Conservation (phyloP, 768 basidiomycete genomes). For the Termitomyces sp. region DNA sequence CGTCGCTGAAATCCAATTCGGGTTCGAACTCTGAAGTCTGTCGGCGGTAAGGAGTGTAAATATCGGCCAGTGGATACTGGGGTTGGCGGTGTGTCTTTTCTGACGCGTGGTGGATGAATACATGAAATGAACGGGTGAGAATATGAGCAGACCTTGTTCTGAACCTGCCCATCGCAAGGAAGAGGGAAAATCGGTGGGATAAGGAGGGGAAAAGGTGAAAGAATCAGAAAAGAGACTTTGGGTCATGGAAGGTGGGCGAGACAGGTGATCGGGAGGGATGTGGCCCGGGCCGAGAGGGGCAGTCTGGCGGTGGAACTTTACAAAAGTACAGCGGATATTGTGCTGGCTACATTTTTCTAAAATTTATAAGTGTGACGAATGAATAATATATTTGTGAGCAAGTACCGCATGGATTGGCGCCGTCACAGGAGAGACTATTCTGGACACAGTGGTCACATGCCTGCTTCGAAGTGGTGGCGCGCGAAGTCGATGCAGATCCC, state of each 20-base stretch:
- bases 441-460: slow-evolving; percentile 84
- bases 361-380: neutral
- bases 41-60: neutral
- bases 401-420: slow-evolving; percentile 73
- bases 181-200: slow-evolving; percentile 33
- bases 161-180: slow-evolving; percentile 30
- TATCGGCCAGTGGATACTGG: neutral
- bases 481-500: slow-evolving; percentile 57
- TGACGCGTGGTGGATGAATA: neutral
- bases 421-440: slow-evolving; percentile 70
- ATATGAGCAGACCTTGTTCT: slow-evolving; percentile 34
- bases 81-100: neutral
- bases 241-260: slow-evolving; percentile 16
- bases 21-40: neutral
- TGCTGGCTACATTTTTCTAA: slow-evolving; percentile 71
- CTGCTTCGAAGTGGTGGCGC: slow-evolving; percentile 76
- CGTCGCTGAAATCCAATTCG: slow-evolving; percentile 5
- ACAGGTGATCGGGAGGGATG: slow-evolving; percentile 16
- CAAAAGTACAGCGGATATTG: slow-evolving; percentile 70
- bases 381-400: slow-evolving; percentile 8
- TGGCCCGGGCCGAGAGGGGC: slow-evolving; percentile 76
- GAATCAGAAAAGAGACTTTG: neutral
- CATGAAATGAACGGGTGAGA: neutral
- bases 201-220: slow-evolving; percentile 17
- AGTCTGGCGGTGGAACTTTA: slow-evolving; percentile 80